phyloP scores from a whole-genome alignment of 2,329 filamentous ascomycete genomes.

The Daldinia sp. region DNA sequence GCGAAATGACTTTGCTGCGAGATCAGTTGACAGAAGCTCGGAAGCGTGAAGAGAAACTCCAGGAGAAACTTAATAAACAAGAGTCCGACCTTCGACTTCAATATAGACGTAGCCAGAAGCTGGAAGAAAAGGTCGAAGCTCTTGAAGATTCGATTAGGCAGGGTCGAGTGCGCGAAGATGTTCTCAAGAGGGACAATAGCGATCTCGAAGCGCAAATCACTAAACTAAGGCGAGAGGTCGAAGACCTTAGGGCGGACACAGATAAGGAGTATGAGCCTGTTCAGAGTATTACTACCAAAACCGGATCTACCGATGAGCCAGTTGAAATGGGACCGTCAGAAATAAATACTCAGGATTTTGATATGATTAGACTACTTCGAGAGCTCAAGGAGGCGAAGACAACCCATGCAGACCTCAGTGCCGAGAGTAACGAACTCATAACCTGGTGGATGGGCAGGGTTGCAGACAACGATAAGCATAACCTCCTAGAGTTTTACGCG shows the following conservation, averaged over 20 bases:
- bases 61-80: background rate
- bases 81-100: background rate
- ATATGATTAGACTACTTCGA: conserved; percentile 1
- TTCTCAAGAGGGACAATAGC: background rate
- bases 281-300: background rate
- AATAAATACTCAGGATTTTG: too few relatives aligned
- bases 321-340: too few relatives aligned
- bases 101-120: background rate
- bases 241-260: background rate
- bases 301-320: too few relatives aligned
- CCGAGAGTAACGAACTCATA: background rate
- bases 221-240: background rate
- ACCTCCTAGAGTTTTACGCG: conserved; percentile 13
- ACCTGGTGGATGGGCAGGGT: background rate
- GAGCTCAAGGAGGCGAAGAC: conserved; percentile 5
- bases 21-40: background rate
- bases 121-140: background rate
- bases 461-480: background rate
- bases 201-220: background rate
- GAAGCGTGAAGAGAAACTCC: background rate
- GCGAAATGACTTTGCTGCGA: background rate
- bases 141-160: background rate
- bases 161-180: background rate
- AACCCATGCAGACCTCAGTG: background rate
- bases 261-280: too few relatives aligned